Conservation (phyloP, 2,329 filamentous ascomycete genomes). For the Pyricularia sp. region DNA sequence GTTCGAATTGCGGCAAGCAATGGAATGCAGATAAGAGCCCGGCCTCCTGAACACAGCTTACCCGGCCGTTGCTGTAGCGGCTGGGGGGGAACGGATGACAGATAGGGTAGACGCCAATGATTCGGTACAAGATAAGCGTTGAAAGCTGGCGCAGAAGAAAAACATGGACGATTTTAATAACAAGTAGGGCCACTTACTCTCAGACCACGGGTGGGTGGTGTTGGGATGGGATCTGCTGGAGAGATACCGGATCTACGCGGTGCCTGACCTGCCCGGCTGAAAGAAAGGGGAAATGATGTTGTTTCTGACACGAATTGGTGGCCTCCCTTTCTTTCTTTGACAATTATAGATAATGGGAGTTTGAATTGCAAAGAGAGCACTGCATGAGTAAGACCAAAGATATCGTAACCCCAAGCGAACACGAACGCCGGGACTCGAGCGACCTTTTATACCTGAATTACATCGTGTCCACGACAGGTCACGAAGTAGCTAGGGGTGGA, state of each 20-base stretch:
- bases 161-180: neutral
- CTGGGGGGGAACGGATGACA: neutral
- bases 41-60: neutral
- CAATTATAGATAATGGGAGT: neutral
- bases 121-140: neutral
- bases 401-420: neutral
- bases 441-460: neutral
- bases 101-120: neutral
- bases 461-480: neutral
- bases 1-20: neutral
- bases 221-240: neutral
- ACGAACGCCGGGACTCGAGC: neutral
- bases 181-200: neutral
- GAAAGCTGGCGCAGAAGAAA: neutral
- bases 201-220: neutral
- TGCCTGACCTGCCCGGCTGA: neutral
- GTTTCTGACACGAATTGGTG: neutral
- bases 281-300: neutral
- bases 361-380: neutral
- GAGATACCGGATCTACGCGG: neutral
- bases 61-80: neutral
- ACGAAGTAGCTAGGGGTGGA: neutral
- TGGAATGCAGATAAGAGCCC: slow-evolving; percentile 1
- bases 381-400: neutral
- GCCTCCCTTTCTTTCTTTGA: neutral